Evolutionary conservation across 805 yeast genomes (phyloP), one percentile per base, ranked within the genome.

Genomic region (Suhomyces sp.): DNA sequence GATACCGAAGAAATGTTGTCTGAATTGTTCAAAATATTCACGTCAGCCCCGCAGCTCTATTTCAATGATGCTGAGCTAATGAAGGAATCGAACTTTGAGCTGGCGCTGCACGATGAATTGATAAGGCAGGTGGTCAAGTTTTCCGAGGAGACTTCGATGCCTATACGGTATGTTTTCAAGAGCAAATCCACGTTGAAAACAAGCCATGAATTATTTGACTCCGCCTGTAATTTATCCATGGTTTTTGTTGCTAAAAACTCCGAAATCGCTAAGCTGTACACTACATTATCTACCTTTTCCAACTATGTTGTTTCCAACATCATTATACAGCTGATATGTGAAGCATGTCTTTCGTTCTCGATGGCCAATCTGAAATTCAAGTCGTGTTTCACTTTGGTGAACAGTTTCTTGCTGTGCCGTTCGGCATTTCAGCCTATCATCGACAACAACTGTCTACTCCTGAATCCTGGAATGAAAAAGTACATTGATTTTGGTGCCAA

Each of bases 301-400:
- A 67, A 65, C 43, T 66, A 57, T 48, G 37, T 61, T 4, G 60
- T 64, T 10, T 64, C 73, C n/a, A 69, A 68, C 48, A 57, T 60
- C 31, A 62, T 73, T 15, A 58, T 72, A 13, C 66, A 66, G 46
- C 57, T 69, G 7, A 66, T 72, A 1, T 65, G 75, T 49, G 76
- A 74, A 27, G 63, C 72, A 0, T 67, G 75, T 52, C 54, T 71
- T 44, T 61, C 60, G 25, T 61, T 73, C 27, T 61, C 69, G 4
- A 60, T 74, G 10, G 61, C 72, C 0, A 72, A 73, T 50, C 55
- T 71, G 4, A 69, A 65, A 44, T 73, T 73, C 57, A 72, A 71
- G 50, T 60, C 70, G 5, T 65, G 66, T 41, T 71, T 75, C 50
- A 46, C 71, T 9, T 67, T 73, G 47, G 61, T 73, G 44, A 69